Conservation (phyloP, 257 asterid species). For the Nicotiana obtusifolia region DNA sequence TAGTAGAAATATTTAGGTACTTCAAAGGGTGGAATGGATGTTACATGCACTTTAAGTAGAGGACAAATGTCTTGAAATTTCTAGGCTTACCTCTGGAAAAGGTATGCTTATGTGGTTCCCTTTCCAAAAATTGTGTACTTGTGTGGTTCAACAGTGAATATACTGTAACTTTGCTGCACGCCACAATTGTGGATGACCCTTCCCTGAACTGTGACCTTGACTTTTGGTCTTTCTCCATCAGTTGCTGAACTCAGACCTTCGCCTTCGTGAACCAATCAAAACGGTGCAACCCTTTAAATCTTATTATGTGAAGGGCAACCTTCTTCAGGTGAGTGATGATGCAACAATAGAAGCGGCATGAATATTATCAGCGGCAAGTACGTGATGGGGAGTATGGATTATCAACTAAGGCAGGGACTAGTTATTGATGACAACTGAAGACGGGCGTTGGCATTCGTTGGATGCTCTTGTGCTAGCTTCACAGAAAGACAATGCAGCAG, state of each 20-base stretch:
- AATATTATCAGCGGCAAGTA: slow-evolving; percentile 78
- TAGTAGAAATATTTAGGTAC: not conserved
- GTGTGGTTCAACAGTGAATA: too few relatives aligned
- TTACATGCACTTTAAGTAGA: not conserved
- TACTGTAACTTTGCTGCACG: too few relatives aligned
- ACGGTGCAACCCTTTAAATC: slow-evolving; percentile 82
- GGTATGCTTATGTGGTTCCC: slow-evolving; percentile 77
- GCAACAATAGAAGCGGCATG: slow-evolving; percentile 88
- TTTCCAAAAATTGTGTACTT: too few relatives aligned
- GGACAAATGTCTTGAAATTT: not conserved
- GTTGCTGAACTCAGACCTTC: slow-evolving; percentile 75
- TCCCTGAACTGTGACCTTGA: slow-evolving; percentile 71
- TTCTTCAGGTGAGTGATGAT: slow-evolving; percentile 67
- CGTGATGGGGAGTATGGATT: slow-evolving; percentile 70
- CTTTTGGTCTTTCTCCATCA: slow-evolving; percentile 88
- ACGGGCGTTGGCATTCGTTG: slow-evolving; percentile 71
- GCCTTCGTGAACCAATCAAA: slow-evolving; percentile 86
- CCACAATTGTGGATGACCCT: slow-evolving; percentile 79
- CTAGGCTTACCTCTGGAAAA: slow-evolving; percentile 64
- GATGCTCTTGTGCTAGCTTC: slow-evolving; percentile 71
- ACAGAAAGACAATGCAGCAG: slow-evolving; percentile 79
- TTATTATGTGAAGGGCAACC: slow-evolving; percentile 67
- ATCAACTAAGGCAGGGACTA: slow-evolving; percentile 74
- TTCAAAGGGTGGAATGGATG: not conserved
- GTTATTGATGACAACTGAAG: slow-evolving; percentile 74